Percentiles rank a stretch among this genome's conserved stretches.
These are phyloP conservation scores for Pythium aphanidermatum DNA, from an alignment of 352 stramenopile genomes.

Conservation along the genomic window DNA sequence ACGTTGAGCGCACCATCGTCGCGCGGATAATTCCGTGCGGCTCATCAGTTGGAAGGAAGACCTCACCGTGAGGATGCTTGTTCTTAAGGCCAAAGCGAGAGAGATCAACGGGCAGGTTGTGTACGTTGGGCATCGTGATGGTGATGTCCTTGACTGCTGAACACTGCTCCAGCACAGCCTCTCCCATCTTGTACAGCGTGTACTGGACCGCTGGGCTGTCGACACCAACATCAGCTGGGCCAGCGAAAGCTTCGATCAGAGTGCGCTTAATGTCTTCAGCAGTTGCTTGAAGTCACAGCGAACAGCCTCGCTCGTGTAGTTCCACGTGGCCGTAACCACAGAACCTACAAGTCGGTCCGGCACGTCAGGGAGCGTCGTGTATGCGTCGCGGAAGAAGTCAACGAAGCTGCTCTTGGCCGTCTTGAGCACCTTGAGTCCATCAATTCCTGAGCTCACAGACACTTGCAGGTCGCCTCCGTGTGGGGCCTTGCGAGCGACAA, in stretches of 20 bases:
- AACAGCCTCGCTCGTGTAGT: slow-evolving; percentile 40
- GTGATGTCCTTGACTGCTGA: slow-evolving; percentile 66
- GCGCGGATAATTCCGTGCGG: slow-evolving; percentile 86
- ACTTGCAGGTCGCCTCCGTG: slow-evolving; percentile 26
- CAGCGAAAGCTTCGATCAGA: slow-evolving; percentile 72
- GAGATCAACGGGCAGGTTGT: slow-evolving; percentile 86
- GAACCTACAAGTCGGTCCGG: slow-evolving; percentile 73
- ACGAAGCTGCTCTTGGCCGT: slow-evolving; percentile 87
- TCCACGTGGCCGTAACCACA: slow-evolving; percentile 71
- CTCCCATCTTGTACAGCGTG: slow-evolving; percentile 85
- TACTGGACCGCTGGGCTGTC: slow-evolving; percentile 75
- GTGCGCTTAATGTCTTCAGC: slow-evolving; percentile 53
- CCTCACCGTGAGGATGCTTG: slow-evolving; percentile 81
- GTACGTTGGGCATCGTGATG: slow-evolving; percentile 84
- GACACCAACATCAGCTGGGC: slow-evolving; percentile 68
- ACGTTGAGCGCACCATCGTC: slow-evolving; percentile 58
- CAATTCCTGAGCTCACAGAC: slow-evolving; percentile 49
- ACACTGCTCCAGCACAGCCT: slow-evolving; percentile 63
- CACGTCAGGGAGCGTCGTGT: slow-evolving; percentile 71
- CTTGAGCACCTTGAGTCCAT: slow-evolving; percentile 82
- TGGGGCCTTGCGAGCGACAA: slow-evolving; percentile 42
- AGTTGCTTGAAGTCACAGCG: slow-evolving; percentile 35
- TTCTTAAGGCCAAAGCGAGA: slow-evolving; percentile 81
- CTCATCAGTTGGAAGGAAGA: slow-evolving; percentile 83
- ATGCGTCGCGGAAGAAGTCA: slow-evolving; percentile 79